Base-by-base conservation (phyloP, 371 early-diverging fungal species). In the Zopfochytrium polystomum region DNA sequence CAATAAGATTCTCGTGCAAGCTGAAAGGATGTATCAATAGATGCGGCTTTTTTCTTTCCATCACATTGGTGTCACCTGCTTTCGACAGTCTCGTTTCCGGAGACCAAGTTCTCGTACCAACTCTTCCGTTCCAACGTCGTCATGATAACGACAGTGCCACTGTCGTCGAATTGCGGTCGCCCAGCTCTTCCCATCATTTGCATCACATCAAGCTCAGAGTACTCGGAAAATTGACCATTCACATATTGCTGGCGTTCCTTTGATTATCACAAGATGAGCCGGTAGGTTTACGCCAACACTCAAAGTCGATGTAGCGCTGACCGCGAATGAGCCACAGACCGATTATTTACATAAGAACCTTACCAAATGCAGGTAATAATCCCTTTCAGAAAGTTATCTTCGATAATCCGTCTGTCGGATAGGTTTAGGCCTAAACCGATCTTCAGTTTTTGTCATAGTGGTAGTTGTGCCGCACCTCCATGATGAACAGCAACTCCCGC, bases 181-280 rank as follows among this genome's bases (percentile, higher is more conserved):
- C 95, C 95, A 7, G 95, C 95, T 47, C 98, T 78, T 0, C 98
- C 98, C 48, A 92, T 85, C 89, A 95, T 95, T 75, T 95, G 98
- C 52, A 89, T 71, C 3, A 90, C 49, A 45, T 89, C 90, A 15
- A 88, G 63, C 51, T 86, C 86, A 1, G 85, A 80, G 55, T 87
- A 86, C 59, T 90, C 87, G 3, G 47, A 52, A 58, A 78, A 78
- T 31, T 63, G 45, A 0, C 86, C 85, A 20, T 77, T 74, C 53
- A 78, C 71, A 65, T 91, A 95, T 25, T 80, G 85, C n/a, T 70
- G 52, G 46, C 1, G 85, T 85, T 2, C 81, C 81, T 66, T 92
- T 93, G 62, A 97, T 83, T 25, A 97, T 79, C 3, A 95, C 95
- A 2, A 90, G 72, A 63, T 90, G 85, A 18, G 94, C 93, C 4